These are phyloP conservation scores for Aspergillus brasiliensis DNA, from an alignment of 2,329 filamentous ascomycete genomes.

Conservation along the genomic window DNA sequence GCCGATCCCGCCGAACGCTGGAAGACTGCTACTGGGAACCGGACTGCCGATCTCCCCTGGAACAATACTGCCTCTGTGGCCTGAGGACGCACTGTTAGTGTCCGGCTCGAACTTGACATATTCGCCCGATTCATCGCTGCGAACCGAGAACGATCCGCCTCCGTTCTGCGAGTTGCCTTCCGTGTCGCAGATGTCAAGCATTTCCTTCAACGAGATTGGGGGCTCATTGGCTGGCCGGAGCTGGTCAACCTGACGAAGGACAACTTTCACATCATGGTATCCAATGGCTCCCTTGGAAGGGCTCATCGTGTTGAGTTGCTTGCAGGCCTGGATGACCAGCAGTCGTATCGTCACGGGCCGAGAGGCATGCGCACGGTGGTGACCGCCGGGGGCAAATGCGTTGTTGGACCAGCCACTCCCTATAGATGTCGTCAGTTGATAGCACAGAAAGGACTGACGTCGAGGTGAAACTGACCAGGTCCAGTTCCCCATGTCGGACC, in stretches of 20 bases:
- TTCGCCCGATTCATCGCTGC: constrained; percentile 51
- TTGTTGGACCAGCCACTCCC: constrained; percentile 51
- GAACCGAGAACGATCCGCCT: constrained; percentile 80
- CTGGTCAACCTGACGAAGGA: constrained; percentile 66
- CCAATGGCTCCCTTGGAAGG: constrained; percentile 54
- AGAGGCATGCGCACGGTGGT: constrained; percentile 57
- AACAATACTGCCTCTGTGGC: constrained; percentile 45
- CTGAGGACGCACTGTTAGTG: constrained; percentile 46
- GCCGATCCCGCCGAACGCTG: constrained; percentile 42
- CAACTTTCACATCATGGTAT: constrained; percentile 68
- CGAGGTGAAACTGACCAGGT: constrained; percentile 29
- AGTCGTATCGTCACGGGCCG: constrained; percentile 70
- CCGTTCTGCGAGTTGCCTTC: constrained; percentile 85
- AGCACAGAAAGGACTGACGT: not conserved
- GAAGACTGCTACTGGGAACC: constrained; percentile 49
- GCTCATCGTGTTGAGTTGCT: constrained; percentile 55
- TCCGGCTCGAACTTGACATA: constrained; percentile 57
- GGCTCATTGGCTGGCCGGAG: constrained; percentile 62
- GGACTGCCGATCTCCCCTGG: constrained; percentile 74
- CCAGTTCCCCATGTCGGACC: constrained; percentile 41
- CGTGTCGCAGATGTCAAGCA: constrained; percentile 85
- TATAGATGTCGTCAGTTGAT: constrained; percentile 26
- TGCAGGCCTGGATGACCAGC: constrained; percentile 77
- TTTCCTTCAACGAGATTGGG: constrained; percentile 63
- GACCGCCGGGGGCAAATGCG: constrained; percentile 52